Base-by-base conservation (phyloP, 2,329 filamentous ascomycete genomes). In the Coniochaeta ligniaria region DNA sequence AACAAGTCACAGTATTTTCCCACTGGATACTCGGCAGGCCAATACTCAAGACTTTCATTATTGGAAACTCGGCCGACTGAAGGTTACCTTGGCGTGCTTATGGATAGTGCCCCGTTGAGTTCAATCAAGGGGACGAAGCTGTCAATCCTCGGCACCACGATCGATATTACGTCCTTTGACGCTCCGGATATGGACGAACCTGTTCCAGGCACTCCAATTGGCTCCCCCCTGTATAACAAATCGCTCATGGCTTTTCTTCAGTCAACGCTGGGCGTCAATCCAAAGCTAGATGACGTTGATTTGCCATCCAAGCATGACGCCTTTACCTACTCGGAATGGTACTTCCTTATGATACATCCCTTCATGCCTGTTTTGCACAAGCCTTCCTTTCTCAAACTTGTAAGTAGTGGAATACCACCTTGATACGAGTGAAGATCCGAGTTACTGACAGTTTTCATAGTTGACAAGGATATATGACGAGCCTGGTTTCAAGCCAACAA, bases 291-390 rank as follows among this genome's bases (percentile, higher is more conserved):
- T 14, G 76, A 78, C 36, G 80, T 85, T 12, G 80, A 83, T 1
- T 74, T 94, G 35, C 91, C 91, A 2, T 73, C 80, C 0, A 84
- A 84, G 59, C 76, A 82, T 7, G 83, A 90, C 58, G 87, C 87
- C 36, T 82, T 89, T 59, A 85, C 81, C 36, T 92, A 89, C 68
- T 84, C 86, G 7, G 81, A 88, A 57, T 92, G 87, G 85, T 96
- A 90, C 70, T 91, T 95, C 62, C 77, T 86, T 54, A 86, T 87
- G 57, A 76, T 93, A 35, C 85, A 88, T 66, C 82, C 86, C 2
- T 95, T 91, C 70, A 76, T 87, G 12, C 91, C 92, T 2, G 73
- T 94, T 9, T 77, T 96, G n/a, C 89, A 95, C 74, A 88, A 88
- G 70, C 89, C 89, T 1, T 84, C 85, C 2, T 90, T 92, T 64